Evolutionary conservation across 257 asterid species (phyloP), one percentile per base, ranked within the genome.

Genomic region (Avicennia marina): DNA sequence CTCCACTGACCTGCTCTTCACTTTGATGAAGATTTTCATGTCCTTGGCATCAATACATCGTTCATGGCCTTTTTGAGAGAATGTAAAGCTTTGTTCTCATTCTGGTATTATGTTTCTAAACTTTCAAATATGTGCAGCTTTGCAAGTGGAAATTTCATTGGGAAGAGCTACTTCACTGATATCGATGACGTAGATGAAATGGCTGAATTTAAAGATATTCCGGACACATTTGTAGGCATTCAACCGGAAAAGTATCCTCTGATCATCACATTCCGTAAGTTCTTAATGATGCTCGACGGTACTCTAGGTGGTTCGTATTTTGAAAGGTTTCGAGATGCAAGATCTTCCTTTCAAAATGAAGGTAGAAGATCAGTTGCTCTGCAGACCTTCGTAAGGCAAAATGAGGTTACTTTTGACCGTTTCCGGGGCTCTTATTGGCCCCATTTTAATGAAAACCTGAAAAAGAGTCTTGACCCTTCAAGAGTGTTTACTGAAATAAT

Each of bases 281-380:
- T 85, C 53, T 22, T 85, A 43, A 69, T 85, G 89, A 85, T 82
- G 95, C 81, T 85, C 2, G 95, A 85, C 24, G 91, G 89, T 26
- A 73, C 86, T 26, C 22, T 82, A 11, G 77, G 78, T 7, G 50
- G 56, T 21, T 82, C 95, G 4, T 85, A 73, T 53, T 85, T 85
- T 53, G 70, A 74, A 58, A 74, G 91, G 50, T 82, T 82, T 58
- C 66, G 12, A 17, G 67, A 48, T 19, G 70, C 45, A 26, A 63
- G 72, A 43, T 62, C 20, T 9, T 45, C 50, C 40, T 62, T 69
- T 25, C 63, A 33, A 11, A 22, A 7, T 4, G 80, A 69, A 17
- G 64, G 62, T 13, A 58, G 53, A 45, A 66, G 74, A 47, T 79
- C 94, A 9, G 45, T 74, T 59, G 69, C 81, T 1, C 53, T 82